These are phyloP conservation scores for Lizonia empirigonia DNA, from an alignment of 2,329 filamentous ascomycete genomes.

Conservation along the genomic window DNA sequence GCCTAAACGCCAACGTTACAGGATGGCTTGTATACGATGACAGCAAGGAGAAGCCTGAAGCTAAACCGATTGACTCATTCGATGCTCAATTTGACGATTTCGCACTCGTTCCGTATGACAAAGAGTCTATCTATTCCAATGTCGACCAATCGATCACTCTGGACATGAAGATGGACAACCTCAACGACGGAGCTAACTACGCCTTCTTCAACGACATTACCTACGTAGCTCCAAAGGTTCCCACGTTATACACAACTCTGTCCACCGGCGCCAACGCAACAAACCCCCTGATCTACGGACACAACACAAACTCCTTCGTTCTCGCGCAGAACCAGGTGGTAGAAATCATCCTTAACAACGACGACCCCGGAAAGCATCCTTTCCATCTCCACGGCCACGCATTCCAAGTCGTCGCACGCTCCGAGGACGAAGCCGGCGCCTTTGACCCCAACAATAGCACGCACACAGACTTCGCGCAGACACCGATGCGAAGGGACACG, in stretches of 20 bases:
- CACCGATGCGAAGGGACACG: slow-evolving; percentile 59
- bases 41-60: slow-evolving; percentile 51
- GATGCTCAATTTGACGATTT: slow-evolving; percentile 73
- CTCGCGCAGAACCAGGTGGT: slow-evolving; percentile 71
- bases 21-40: slow-evolving; percentile 63
- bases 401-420: slow-evolving; percentile 46
- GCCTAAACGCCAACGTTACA: slow-evolving; percentile 68
- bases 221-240: slow-evolving; percentile 76
- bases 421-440: slow-evolving; percentile 39
- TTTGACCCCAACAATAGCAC: slow-evolving; percentile 57
- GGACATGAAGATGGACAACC: slow-evolving; percentile 65
- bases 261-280: slow-evolving; percentile 60
- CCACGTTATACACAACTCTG: slow-evolving; percentile 77
- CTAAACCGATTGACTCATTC: slow-evolving; percentile 65
- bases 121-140: slow-evolving; percentile 62
- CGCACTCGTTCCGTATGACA: slow-evolving; percentile 70
- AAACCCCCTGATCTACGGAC: slow-evolving; percentile 55
- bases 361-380: slow-evolving; percentile 69
- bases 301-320: slow-evolving; percentile 64
- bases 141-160: slow-evolving; percentile 69
- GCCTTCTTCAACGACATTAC: slow-evolving; percentile 73
- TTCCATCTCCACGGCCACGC: slow-evolving; percentile 70
- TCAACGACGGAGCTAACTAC: slow-evolving; percentile 70
- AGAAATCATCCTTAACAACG: slow-evolving; percentile 78
- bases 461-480: slow-evolving; percentile 27